These are phyloP conservation scores for Cordyceps cicadae DNA, from an alignment of 2,329 filamentous ascomycete genomes.

Conservation along the genomic window DNA sequence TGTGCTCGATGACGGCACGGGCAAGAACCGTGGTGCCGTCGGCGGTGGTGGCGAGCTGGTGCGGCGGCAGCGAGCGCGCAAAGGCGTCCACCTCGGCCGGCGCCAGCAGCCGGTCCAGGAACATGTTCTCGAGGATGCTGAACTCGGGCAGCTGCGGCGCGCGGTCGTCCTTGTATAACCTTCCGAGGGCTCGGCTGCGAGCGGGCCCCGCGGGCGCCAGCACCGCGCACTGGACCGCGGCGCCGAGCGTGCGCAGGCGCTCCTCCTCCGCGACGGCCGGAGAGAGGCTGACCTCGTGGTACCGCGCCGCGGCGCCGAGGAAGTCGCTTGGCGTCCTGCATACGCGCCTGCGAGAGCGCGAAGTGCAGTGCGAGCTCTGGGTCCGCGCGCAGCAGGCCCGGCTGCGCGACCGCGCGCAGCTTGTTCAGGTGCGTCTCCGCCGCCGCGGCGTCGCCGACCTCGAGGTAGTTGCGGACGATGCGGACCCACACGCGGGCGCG, in stretches of 20 bases:
- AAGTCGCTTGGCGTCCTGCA: constrained; percentile 86
- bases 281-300: constrained; percentile 78
- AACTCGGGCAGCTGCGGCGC: constrained; percentile 68
- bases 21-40: constrained; percentile 90
- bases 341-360: constrained; percentile 82
- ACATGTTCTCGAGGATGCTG: constrained; percentile 93
- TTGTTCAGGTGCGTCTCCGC: constrained; percentile 89
- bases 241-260: constrained; percentile 71
- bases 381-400: constrained; percentile 49
- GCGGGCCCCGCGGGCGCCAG: constrained; percentile 84
- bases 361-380: constrained; percentile 74
- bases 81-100: constrained; percentile 82
- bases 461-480: constrained; percentile 87
- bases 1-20: constrained; percentile 93
- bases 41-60: constrained; percentile 82
- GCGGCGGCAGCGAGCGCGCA: constrained; percentile 67
- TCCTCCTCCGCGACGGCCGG: constrained; percentile 76
- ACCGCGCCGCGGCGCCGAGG: constrained; percentile 76
- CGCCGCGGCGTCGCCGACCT: constrained; percentile 80
- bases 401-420: constrained; percentile 85
- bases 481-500: constrained; percentile 85
- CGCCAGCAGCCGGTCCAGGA: constrained; percentile 75
- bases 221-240: constrained; percentile 86
- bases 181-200: constrained; percentile 69
- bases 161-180: constrained; percentile 90